Percentiles rank a stretch among this genome's conserved stretches.
Conservation (phyloP, 225 moss, liverwort and hornwort species). For the Physcomitrium patens region DNA sequence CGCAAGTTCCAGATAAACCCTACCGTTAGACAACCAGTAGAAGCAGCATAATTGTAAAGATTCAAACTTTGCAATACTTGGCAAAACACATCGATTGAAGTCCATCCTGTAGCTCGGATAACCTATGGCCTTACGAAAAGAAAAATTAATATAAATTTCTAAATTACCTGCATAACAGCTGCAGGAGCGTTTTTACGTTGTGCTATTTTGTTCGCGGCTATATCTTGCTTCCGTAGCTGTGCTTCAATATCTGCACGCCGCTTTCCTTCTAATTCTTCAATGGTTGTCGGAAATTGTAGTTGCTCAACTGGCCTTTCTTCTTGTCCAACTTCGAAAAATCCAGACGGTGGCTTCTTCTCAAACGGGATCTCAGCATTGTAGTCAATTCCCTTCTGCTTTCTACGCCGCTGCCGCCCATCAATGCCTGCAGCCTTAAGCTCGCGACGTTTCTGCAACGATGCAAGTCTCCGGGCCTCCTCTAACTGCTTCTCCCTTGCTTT, state of each 20-base stretch:
- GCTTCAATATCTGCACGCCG: slow-evolving; percentile 85
- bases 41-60: not conserved
- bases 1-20: slow-evolving; percentile 26
- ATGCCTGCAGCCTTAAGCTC: slow-evolving; percentile 97
- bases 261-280: slow-evolving; percentile 92
- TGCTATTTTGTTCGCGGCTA: slow-evolving; percentile 81
- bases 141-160: not conserved
- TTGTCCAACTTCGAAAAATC: slow-evolving; percentile 79
- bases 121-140: not conserved
- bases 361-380: slow-evolving; percentile 96
- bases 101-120: not conserved
- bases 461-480: slow-evolving; percentile 89
- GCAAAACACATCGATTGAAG: not conserved
- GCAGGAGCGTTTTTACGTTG: slow-evolving; percentile 79
- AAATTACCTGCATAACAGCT: slow-evolving; percentile 75
- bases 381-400: slow-evolving; percentile 94
- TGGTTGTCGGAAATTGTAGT: slow-evolving; percentile 84
- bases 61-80: not conserved
- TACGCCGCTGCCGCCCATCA: slow-evolving; percentile 83
- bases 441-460: slow-evolving; percentile 90
- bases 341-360: slow-evolving; percentile 85
- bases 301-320: slow-evolving; percentile 81
- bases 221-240: slow-evolving; percentile 82
- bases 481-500: slow-evolving; percentile 93
- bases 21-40: slow-evolving; percentile 8